A percentile compares a stretch with the other conserved stretches of the same genome.
Conservation (phyloP, 1,139 yeast genomes). For the Kodamaea sp. region DNA sequence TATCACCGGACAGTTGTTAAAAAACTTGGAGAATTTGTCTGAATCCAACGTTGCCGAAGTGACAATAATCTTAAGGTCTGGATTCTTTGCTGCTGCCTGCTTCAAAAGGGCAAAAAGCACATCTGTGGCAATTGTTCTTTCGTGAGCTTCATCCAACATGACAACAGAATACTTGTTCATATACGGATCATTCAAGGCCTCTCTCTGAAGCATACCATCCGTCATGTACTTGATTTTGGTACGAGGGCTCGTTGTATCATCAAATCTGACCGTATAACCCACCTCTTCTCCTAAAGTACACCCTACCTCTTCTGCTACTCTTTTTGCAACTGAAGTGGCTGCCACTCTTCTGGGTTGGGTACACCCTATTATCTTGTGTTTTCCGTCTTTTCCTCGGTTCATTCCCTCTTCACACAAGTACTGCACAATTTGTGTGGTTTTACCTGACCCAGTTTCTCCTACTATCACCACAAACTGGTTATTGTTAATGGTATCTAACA, state of each 20-base stretch:
- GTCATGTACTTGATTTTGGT: constrained; percentile 79
- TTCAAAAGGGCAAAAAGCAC: constrained; percentile 83
- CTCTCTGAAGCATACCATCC: constrained; percentile 91
- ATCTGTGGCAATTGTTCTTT: constrained; percentile 92
- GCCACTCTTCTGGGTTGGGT: constrained; percentile 80
- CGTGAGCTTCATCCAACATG: constrained; percentile 96
- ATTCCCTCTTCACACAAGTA: constrained; percentile 42
- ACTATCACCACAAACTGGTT: constrained; percentile 49
- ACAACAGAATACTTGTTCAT: constrained; percentile 77
- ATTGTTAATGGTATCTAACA: constrained; percentile 55
- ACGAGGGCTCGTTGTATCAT: constrained; percentile 52
- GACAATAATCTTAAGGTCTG: constrained; percentile 74
- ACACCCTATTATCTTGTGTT: constrained; percentile 57
- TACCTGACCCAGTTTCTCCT: constrained; percentile 47
- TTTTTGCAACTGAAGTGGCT: constrained; percentile 66
- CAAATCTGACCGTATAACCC: constrained; percentile 69
- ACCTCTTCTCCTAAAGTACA: constrained; percentile 61
- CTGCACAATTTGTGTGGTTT: constrained; percentile 34
- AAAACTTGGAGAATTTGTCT: constrained; percentile 74
- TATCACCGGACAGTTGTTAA: constrained; percentile 76
- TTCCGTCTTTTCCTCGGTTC: constrained; percentile 21
- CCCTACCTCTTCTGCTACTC: constrained; percentile 68
- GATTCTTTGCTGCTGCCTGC: constrained; percentile 67
- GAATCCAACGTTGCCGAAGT: constrained; percentile 95
- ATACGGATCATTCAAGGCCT: constrained; percentile 73